These are phyloP conservation scores for Oryza rufipogon DNA, from an alignment of 176 grass and related monocot genomes.

Conservation along the genomic window DNA sequence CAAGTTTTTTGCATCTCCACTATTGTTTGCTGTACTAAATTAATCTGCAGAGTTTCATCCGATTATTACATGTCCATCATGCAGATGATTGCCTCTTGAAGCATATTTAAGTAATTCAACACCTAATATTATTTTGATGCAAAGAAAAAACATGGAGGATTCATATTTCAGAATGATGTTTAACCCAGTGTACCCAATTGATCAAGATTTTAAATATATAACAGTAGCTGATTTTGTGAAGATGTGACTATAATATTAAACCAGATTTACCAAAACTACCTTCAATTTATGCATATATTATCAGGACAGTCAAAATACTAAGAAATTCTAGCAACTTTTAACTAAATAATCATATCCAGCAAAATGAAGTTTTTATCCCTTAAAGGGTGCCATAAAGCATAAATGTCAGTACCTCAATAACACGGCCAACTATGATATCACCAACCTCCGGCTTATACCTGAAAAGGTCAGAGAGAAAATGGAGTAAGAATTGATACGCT, in stretches of 20 bases:
- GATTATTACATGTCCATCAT: too few relatives aligned
- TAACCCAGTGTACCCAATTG: too few relatives aligned
- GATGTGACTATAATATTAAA: constrained; percentile 6
- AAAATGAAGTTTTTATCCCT: background rate
- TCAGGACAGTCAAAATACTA: background rate
- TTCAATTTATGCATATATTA: background rate
- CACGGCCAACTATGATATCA: constrained; percentile 98
- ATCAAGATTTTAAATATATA: background rate
- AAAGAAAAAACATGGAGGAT: too few relatives aligned
- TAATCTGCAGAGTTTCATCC: too few relatives aligned
- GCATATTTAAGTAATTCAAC: too few relatives aligned
- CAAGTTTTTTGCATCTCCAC: too few relatives aligned
- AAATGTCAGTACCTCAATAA: constrained; percentile 70
- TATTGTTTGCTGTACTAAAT: too few relatives aligned
- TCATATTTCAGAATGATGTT: too few relatives aligned
- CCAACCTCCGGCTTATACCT: constrained; percentile 98
- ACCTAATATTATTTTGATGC: too few relatives aligned
- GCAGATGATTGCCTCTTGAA: too few relatives aligned
- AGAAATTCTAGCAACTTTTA: constrained; percentile 3
- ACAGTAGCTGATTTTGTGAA: background rate
- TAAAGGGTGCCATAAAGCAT: background rate
- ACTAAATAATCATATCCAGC: background rate
- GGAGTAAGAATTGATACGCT: background rate
- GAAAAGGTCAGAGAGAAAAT: constrained; percentile 26
- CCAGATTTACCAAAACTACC: background rate